Base-by-base conservation (phyloP, 192 early-diverging fungal genomes). In the Gigaspora rosea region DNA sequence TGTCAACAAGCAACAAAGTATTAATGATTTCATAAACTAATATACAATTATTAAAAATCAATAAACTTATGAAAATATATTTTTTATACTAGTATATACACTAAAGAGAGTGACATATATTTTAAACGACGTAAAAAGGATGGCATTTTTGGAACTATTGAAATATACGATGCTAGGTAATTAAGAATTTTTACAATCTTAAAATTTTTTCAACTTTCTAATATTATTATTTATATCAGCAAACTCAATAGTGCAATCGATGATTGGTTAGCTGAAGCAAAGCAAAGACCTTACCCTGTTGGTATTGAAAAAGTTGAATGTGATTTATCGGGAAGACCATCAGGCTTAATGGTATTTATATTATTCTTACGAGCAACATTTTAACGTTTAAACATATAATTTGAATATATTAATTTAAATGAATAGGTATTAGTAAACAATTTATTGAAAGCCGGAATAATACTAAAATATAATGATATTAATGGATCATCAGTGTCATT, bases 381-480 rank as follows among this genome's bases (percentile, higher is more conserved):
- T 27, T 32, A 56, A 56, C 12, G 4, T 2, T 41, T 41, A 7
- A 27, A 5, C 18, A 56, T 56, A 18, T 18, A 56, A 56, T 56
- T 18, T 56, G 12, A 20, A 66, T 16, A 41, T 51, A 13, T 9
- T 22, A 0, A 69, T 32, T 13, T 32, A 3, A 51, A 4, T 51
- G 8, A 50, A 50, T 20, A 69, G 67, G n/a, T 69, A 13, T 33
- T 16, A 27, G 48, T 69, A 50, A 50, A 69, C 36, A 69, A 51
- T 51, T 50, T 69, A 12, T 50, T 69, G 5, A 69, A 69, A 33
- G 46, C 20, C 22, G 5, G 11, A 9, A 51, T 69, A 33, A 32
- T 48, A 69, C 20, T 69, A 52, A 69, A 69, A 69, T 69, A 51
- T 51, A 27, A 69, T 50, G 46, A 69, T 51, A 69, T 69, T 13